Evolutionary conservation across 768 basidiomycete species (phyloP), one percentile per base, ranked within the genome.

Genomic region (Leucosporidium creatinivorum): DNA sequence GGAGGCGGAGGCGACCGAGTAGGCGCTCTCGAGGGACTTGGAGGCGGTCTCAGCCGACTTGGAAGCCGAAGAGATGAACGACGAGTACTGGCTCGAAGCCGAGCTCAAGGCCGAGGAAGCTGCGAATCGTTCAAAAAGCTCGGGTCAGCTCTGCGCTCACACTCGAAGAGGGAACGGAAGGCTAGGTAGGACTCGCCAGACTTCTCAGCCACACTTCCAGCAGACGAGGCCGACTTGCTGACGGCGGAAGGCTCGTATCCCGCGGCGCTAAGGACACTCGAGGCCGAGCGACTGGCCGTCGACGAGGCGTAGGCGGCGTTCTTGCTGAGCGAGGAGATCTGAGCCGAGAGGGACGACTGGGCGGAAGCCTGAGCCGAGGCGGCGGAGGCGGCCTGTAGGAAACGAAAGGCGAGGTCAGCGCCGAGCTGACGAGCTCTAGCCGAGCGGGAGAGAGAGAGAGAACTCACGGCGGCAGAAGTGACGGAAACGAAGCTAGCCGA

Each of bases 171-270:
- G n/a, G n/a, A 1, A 1, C 12, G 17, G n/a, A 31, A 47, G 28
- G 9, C 19, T 26, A 18, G 25, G 23, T 15, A 12, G 7, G 31
- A 54, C 66, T 25, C 30, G 65, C 66, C 70, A 23, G 17, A 39
- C 63, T 71, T 71, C 12, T 63, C 63, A 0, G 66, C 66, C 7
- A 52, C 74, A 10, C 4, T 9, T 5, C 66, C 69, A 13, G 65
- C 69, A 18, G 65, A 68, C 26, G 67, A 65, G 6, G 74, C 74
- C 21, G 63, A 65, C 69, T 74, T 73, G 55, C 49, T 55, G 33
- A 67, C 54, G 39, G 54, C 60, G 61, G 55, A 33, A 30, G 74
- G 55, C 52, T 69, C 63, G 67, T 71, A 71, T 2, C 70, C 70
- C 1, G 33, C 31, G 3, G 23, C 19, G 57, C 63, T 67, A 57